These are phyloP conservation scores for Ceratobasidium sp. DNA, from an alignment of 1,284 basidiomycete species.

Conservation along the genomic window DNA sequence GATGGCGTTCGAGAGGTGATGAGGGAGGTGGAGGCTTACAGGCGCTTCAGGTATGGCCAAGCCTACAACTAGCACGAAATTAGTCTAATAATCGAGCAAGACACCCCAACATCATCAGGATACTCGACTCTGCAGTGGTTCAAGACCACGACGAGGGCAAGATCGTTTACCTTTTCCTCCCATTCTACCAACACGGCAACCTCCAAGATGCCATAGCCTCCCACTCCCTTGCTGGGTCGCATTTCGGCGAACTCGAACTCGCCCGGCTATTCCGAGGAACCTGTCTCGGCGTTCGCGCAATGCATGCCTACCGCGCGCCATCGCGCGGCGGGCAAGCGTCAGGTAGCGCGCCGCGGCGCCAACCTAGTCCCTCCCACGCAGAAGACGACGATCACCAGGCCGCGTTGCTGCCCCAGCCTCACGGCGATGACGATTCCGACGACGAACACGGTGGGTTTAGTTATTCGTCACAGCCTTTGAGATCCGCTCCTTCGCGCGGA, in stretches of 20 bases:
- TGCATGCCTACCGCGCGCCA: constrained; percentile 84
- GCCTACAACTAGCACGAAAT: constrained; percentile 52
- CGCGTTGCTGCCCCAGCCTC: constrained; percentile 45
- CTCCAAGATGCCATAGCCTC: constrained; percentile 94
- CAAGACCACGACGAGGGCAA: constrained; percentile 94
- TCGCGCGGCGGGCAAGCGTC: constrained; percentile 50
- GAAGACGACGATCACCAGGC: constrained; percentile 45
- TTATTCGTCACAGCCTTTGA: constrained; percentile 64
- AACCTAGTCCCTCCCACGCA: constrained; percentile 45
- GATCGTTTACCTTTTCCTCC: constrained; percentile 93
- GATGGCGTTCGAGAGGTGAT: constrained; percentile 86
- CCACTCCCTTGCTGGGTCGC: constrained; percentile 83
- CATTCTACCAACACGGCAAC: constrained; percentile 89
- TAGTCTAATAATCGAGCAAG: constrained; percentile 56
- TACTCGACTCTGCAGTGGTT: constrained; percentile 91
- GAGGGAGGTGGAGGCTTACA: constrained; percentile 90
- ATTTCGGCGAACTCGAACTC: constrained; percentile 89
- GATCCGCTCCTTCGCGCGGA: constrained; percentile 34
- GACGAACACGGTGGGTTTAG: constrained; percentile 61
- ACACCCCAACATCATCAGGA: constrained; percentile 90
- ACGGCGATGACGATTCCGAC: constrained; percentile 40
- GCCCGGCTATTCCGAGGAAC: constrained; percentile 92
- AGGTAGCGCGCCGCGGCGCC: constrained; percentile 51
- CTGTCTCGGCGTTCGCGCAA: constrained; percentile 90
- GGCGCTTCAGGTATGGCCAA: constrained; percentile 80